Evolutionary conservation across 106 monocot species (phyloP).

Genomic region (Platanthera zijinensis): DNA sequence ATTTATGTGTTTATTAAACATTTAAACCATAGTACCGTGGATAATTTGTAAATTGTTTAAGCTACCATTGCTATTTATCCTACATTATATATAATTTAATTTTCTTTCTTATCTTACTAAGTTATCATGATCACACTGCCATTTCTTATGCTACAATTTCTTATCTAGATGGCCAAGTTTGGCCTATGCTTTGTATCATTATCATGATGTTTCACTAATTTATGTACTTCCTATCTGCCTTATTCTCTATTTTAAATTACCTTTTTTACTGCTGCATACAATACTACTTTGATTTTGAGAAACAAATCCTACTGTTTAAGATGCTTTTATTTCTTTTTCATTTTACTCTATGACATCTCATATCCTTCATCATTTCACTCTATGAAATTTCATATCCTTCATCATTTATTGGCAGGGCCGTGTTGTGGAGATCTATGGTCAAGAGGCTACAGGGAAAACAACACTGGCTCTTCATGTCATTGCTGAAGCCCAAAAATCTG

Average conservation of each 20-base stretch:
- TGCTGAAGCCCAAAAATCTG: conserved; percentile 87
- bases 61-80: no score
- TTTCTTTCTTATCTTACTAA: not conserved
- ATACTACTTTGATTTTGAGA: not conserved
- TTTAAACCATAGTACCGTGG: not conserved
- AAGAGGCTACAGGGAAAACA: conserved; percentile 96
- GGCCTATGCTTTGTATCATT: not conserved
- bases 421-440: conserved; percentile 96
- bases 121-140: not conserved
- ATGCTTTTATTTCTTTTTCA: not conserved
- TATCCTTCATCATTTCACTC: not conserved
- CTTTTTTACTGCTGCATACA: not conserved
- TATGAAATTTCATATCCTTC: not conserved
- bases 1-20: not conserved
- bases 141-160: not conserved
- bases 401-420: conserved; percentile 44
- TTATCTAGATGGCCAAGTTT: not conserved
- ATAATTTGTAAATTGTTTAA: not conserved
- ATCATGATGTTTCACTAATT: not conserved
- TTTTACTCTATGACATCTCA: not conserved
- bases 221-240: not conserved
- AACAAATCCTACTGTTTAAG: not conserved
- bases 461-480: conserved; percentile 98
- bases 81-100: not conserved
- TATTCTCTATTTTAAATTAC: not conserved